Evolutionary conservation across 495 filamentous ascomycete species (phyloP), one percentile per base, ranked within the genome.

Genomic region (Podospora appendiculata): DNA sequence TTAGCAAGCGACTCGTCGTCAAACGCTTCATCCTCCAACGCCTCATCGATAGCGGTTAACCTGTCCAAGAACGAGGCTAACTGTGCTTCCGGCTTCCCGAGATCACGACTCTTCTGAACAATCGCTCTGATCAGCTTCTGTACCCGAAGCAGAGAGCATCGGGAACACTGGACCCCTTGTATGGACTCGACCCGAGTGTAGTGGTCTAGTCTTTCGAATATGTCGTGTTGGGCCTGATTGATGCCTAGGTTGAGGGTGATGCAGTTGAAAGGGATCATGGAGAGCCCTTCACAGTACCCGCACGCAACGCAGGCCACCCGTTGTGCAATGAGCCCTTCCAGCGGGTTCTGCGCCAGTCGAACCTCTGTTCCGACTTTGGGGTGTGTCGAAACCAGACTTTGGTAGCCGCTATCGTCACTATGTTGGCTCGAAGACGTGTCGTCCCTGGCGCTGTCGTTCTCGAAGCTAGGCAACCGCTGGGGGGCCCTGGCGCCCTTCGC

Each of bases 251-350:
- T 86, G 0, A 99, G 80, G 6, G 94, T 96, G 48, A 99, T 70
- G 63, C 89, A 96, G 58, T 94, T 96, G 75, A 96, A 97, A 0
- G 90, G 89, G 40, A 89, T 91, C 58, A 96, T 77, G 10, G 84
- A 86, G 34, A 97, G 74, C 2, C 89, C 89, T 58, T 95, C 89
- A 1, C 89, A 89, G 67, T 85, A 87, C 11, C 90, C 88, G 64
- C 94, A 99, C 32, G 71, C 68, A 49, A 87, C 84, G 64, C 94
- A 99, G 1, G 87, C 89, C 4, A 97, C 92, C 33, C 93, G 76
- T 65, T 97, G 91, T 0, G 90, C 93, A 18, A 90, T 74, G 12
- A 96, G 69, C 0, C 94, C 94, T 63, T 96, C 89, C 1, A 99
- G 72, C 2, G 94, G 94, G 57, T 76, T 76, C 42, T 72, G 64